Conservation (phyloP, 164 flowering plant genomes). For the Liriodendron chinense region DNA sequence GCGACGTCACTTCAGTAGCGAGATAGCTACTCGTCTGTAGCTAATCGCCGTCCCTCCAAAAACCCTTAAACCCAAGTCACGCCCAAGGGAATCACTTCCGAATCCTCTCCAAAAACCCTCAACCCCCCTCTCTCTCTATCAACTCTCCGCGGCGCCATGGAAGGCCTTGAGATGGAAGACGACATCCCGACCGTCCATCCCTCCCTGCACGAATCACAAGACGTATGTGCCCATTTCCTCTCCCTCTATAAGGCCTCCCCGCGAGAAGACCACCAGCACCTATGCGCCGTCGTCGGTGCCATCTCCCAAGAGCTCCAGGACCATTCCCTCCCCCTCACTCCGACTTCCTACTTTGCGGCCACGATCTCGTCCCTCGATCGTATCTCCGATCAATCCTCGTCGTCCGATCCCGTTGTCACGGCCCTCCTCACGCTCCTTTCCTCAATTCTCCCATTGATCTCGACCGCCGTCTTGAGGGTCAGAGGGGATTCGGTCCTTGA, state of each 20-base stretch:
- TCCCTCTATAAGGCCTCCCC: conserved; percentile 44
- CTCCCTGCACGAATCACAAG: conserved; percentile 21
- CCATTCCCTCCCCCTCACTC: conserved; percentile 48
- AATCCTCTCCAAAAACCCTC: background rate
- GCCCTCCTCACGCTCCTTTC: conserved; percentile 54
- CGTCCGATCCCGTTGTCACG: conserved; percentile 36
- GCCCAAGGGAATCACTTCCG: no score
- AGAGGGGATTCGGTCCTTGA: conserved; percentile 33
- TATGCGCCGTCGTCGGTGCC: conserved; percentile 70
- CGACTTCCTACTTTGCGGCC: conserved; percentile 69
- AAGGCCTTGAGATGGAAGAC: conserved; percentile 17
- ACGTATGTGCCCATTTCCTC: conserved; percentile 47
- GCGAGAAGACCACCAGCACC: conserved; percentile 61
- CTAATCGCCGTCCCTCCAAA: no score
- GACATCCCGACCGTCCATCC: background rate
- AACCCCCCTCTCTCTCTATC: background rate
- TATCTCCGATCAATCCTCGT: conserved; percentile 24
- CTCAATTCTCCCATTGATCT: conserved; percentile 39
- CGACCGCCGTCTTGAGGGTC: conserved; percentile 43
- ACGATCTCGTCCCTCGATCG: conserved; percentile 56
- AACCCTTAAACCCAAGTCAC: no score
- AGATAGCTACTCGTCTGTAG: no score
- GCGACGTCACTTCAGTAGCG: no score
- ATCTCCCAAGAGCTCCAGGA: conserved; percentile 80
- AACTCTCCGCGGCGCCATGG: conserved; percentile 18